Conservation (phyloP, 2,329 filamentous ascomycete genomes). For the Alternaria arbusti region DNA sequence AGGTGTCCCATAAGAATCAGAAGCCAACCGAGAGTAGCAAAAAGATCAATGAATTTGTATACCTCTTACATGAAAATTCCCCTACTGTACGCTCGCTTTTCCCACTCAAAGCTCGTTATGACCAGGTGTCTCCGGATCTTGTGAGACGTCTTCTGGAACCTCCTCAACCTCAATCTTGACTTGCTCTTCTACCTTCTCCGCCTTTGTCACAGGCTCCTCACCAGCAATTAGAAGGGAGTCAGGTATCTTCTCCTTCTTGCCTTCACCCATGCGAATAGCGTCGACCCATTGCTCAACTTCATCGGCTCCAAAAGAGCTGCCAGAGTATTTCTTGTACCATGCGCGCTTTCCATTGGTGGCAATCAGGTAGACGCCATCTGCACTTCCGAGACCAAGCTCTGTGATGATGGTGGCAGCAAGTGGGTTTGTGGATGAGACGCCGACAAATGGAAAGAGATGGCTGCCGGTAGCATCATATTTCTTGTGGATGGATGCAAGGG, state of each 20-base stretch:
- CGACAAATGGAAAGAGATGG: constrained; percentile 83
- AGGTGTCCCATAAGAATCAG: too few species aligned
- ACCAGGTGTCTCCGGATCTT: constrained; percentile 6
- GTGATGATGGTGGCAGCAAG: constrained; percentile 62
- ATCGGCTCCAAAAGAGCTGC: constrained; percentile 61
- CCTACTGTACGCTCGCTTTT: not conserved
- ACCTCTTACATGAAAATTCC: not conserved
- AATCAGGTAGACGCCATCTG: constrained; percentile 70
- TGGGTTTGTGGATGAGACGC: constrained; percentile 69
- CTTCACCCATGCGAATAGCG: constrained; percentile 86
- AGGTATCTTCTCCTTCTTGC: constrained; percentile 73
- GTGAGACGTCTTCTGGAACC: constrained; percentile 25
- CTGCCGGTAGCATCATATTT: constrained; percentile 73
- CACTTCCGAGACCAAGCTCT: constrained; percentile 65
- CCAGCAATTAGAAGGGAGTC: constrained; percentile 52
- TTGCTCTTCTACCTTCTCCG: constrained; percentile 33
- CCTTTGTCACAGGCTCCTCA: constrained; percentile 24
- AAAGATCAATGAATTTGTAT: not conserved
- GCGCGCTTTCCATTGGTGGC: constrained; percentile 83
- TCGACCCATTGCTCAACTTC: constrained; percentile 88
- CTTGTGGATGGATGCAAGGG: constrained; percentile 74
- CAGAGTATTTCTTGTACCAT: constrained; percentile 82
- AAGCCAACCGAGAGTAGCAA: too few species aligned
- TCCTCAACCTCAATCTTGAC: constrained; percentile 44
- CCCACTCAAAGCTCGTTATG: constrained; percentile 35